phyloP scores from a whole-genome alignment of 306 rosid species.

The Medicago lupulina region DNA sequence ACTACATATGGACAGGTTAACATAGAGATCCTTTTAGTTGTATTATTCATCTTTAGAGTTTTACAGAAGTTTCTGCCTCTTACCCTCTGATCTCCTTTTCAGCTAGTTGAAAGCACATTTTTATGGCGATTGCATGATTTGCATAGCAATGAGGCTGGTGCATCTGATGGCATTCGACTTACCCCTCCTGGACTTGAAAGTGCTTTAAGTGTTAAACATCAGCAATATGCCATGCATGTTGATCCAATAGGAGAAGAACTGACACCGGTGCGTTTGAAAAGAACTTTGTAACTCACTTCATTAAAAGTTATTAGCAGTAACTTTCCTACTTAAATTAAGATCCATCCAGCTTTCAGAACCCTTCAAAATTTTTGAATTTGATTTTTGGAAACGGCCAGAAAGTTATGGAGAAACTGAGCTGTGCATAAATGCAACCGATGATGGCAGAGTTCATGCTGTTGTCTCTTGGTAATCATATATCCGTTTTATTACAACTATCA shows the following conservation, averaged over 20 bases:
- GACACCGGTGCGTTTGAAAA: slow-evolving; percentile 60
- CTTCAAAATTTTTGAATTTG: slow-evolving; percentile 96
- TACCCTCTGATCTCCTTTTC: slow-evolving; percentile 26
- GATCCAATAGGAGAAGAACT: slow-evolving; percentile 67
- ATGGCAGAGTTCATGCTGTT: slow-evolving; percentile 81
- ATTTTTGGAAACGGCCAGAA: slow-evolving; percentile 97
- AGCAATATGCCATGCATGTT: slow-evolving; percentile 83
- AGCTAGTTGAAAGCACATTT: slow-evolving; percentile 86
- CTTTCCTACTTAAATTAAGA: slow-evolving; percentile 57
- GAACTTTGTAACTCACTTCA: slow-evolving; percentile 31
- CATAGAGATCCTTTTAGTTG: slow-evolving; percentile 24
- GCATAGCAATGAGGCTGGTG: slow-evolving; percentile 57
- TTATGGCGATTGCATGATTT: slow-evolving; percentile 84
- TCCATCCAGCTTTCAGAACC: slow-evolving; percentile 96
- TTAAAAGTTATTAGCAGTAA: slow-evolving; percentile 40
- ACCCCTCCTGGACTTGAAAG: slow-evolving; percentile 58
- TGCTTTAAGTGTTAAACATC: slow-evolving; percentile 59
- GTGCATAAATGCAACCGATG: slow-evolving; percentile 62
- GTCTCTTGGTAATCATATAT: slow-evolving; percentile 76
- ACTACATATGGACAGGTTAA: slow-evolving; percentile 82
- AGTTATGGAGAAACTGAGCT: slow-evolving; percentile 70
- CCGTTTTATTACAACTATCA: slow-evolving; percentile 9
- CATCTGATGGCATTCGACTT: slow-evolving; percentile 72
- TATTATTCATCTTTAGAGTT: slow-evolving; percentile 14
- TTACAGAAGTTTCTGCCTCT: slow-evolving; percentile 16